Conservation (phyloP, 1,284 basidiomycete species). For the Schizopora paradoxa region DNA sequence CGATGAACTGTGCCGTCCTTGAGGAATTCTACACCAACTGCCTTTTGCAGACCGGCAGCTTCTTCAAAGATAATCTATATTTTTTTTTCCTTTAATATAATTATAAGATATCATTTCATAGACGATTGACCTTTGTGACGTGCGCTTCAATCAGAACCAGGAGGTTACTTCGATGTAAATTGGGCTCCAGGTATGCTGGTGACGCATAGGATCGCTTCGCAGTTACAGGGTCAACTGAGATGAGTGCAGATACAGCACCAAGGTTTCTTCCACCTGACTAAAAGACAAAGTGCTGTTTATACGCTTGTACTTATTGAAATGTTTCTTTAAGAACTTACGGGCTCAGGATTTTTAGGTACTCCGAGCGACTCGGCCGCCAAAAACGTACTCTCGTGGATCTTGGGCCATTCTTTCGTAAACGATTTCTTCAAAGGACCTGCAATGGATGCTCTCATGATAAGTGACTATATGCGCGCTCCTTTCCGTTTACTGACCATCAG, state of each 20-base stretch:
- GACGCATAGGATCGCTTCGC: constrained; percentile 10
- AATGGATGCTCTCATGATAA: background rate
- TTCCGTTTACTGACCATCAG: too few species aligned
- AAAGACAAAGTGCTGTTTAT: background rate
- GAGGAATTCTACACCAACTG: constrained; percentile 28
- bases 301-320: background rate
- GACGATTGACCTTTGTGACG: constrained; percentile 19
- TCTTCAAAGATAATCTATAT: background rate
- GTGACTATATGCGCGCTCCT: background rate
- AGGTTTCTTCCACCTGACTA: constrained; percentile 5
- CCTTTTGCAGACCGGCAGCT: constrained; percentile 1
- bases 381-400: background rate
- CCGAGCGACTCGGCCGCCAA: background rate
- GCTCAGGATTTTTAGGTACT: constrained; percentile 8
- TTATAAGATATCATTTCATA: background rate
- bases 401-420: background rate
- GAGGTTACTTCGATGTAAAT: constrained; percentile 21
- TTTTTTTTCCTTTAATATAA: background rate
- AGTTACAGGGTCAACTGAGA: constrained; percentile 5
- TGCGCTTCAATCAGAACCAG: constrained; percentile 21
- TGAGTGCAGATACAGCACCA: constrained; percentile 1
- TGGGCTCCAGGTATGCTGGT: constrained; percentile 32
- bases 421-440: constrained; percentile 7
- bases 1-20: constrained; percentile 1
- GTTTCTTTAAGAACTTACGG: constrained; percentile 9